A percentile compares a stretch with the other conserved stretches of the same genome.
Conservation (phyloP, 75 land plant species). For the Picea glauca region DNA sequence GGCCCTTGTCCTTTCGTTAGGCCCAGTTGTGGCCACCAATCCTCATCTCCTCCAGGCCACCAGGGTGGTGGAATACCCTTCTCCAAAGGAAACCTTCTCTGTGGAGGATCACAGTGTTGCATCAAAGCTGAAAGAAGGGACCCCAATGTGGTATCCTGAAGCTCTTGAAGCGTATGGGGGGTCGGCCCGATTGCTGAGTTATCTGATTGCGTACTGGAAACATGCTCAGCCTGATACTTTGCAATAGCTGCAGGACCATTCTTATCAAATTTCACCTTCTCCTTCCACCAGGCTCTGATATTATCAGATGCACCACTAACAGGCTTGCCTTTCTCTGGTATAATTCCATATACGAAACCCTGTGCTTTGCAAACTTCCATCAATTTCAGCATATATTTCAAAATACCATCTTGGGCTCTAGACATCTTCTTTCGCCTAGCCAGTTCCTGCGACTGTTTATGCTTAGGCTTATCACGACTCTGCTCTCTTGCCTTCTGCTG, state of each 20-base stretch:
- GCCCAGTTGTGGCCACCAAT: constrained; percentile 51
- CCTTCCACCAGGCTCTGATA: constrained; percentile 56
- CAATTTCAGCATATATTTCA: constrained; percentile 51
- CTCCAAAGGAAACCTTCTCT: constrained; percentile 40
- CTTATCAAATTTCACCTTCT: constrained; percentile 45
- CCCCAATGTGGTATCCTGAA: constrained; percentile 46
- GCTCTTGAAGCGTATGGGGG: constrained; percentile 41
- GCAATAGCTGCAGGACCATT: constrained; percentile 52
- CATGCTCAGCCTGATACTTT: constrained; percentile 49
- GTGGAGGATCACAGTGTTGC: constrained; percentile 60
- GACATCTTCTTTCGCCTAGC: constrained; percentile 52
- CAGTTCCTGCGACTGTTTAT: constrained; percentile 43
- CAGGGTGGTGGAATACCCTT: constrained; percentile 46
- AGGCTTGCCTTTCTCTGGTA: constrained; percentile 54
- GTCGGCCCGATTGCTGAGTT: constrained; percentile 22
- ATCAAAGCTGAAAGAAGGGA: constrained; percentile 41
- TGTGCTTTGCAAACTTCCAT: constrained; percentile 55
- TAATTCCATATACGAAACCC: constrained; percentile 50
- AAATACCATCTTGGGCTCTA: constrained; percentile 50
- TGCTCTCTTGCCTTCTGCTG: constrained; percentile 27
- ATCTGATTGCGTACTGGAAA: constrained; percentile 14
- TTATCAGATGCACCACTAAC: constrained; percentile 48
- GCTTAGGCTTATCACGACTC: constrained; percentile 22
- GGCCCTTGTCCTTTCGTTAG: constrained; percentile 44
- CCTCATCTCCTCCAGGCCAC: constrained; percentile 50